Evolutionary conservation across 768 basidiomycete species (phyloP), one percentile per base, ranked within the genome.

Genomic region (Brasilioporus rufonigricans): DNA sequence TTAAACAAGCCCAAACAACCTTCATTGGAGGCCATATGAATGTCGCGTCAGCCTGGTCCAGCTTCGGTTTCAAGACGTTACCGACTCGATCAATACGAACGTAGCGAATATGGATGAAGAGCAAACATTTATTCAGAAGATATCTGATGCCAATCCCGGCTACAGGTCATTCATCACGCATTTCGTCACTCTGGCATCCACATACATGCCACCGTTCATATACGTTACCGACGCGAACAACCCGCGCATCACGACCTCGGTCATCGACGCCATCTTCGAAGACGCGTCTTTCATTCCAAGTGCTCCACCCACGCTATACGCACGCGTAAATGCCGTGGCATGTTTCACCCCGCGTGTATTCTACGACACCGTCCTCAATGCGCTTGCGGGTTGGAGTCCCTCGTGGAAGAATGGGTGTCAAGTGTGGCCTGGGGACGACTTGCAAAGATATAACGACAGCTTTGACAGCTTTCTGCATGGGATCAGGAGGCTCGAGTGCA

Each of bases 381-480:
- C 76, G 6, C 74, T 91, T 4, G 79, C 82, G 4, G 67, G 68
- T 11, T 85, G 83, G 81, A 71, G 66, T 14, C 76, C 82, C 10
- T 65, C 69, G 6, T 89, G 87, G 88, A 76, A 78, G 23, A 71
- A 79, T 7, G 87, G 85, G 14, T 85, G 84, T 56, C 68, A 67
- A 24, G 83, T 84, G 52, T 89, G 87, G 87, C 64, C 65, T 10
- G 61, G 72, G 9, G 65, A 71, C 5, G 74, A 72, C 6, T 67
- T 67, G 9, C 65, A 76, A 48, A 63, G 80, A 54, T 87, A 78
- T 73, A 89, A 85, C 61, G 84, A 86, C 32, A 84, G 73, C 53
- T 64, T 90, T 23, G 89, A 90, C 52, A 73, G 76, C 13, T 91
- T 91, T 59, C 55, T 89, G n/a, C 85, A 87, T 56, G 88, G 88